Percentiles rank a stretch among this genome's conserved stretches.
phyloP scores from a whole-genome alignment of 371 early-diverging fungal species.

The Mucor velutinosus region DNA sequence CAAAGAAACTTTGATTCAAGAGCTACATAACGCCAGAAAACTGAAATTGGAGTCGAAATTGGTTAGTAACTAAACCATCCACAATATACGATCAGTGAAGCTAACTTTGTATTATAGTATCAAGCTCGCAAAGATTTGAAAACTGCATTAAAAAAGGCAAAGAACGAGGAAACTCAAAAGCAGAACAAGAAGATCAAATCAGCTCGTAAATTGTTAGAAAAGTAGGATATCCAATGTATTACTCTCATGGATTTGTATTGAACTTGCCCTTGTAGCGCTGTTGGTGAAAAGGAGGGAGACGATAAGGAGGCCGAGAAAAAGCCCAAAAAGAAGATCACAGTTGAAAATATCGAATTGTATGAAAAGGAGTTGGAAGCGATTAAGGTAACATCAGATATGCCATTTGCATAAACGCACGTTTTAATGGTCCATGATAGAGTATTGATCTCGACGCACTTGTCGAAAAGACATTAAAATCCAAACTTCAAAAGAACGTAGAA shows the following conservation, averaged over 20 bases:
- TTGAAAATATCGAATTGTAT: slow-evolving; percentile 26
- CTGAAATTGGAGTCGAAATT: slow-evolving; percentile 38
- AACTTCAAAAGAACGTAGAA: slow-evolving; percentile 28
- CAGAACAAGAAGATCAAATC: slow-evolving; percentile 37
- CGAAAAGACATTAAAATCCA: slow-evolving; percentile 33
- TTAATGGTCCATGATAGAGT: slow-evolving; percentile 8
- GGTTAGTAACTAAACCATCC: slow-evolving; percentile 16
- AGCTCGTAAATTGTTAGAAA: slow-evolving; percentile 22
- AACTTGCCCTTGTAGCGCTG: background rate
- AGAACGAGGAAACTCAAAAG: slow-evolving; percentile 34
- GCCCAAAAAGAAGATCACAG: slow-evolving; percentile 16
- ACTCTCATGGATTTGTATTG: background rate
- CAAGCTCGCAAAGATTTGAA: slow-evolving; percentile 41
- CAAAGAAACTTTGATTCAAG: slow-evolving; percentile 8
- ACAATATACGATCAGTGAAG: background rate
- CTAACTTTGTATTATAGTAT: slow-evolving; percentile 21
- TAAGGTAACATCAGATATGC: slow-evolving; percentile 24
- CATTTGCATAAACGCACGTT: no score
- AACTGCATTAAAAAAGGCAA: slow-evolving; percentile 37
- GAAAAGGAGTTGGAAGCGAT: slow-evolving; percentile 39
- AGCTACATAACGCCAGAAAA: slow-evolving; percentile 24
- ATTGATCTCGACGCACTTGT: slow-evolving; percentile 43
- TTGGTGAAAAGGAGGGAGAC: background rate
- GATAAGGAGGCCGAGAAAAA: slow-evolving; percentile 2
- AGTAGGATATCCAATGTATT: background rate